These are phyloP conservation scores for Penicillium taxi DNA, from an alignment of 495 filamentous ascomycete genomes.

Conservation along the genomic window DNA sequence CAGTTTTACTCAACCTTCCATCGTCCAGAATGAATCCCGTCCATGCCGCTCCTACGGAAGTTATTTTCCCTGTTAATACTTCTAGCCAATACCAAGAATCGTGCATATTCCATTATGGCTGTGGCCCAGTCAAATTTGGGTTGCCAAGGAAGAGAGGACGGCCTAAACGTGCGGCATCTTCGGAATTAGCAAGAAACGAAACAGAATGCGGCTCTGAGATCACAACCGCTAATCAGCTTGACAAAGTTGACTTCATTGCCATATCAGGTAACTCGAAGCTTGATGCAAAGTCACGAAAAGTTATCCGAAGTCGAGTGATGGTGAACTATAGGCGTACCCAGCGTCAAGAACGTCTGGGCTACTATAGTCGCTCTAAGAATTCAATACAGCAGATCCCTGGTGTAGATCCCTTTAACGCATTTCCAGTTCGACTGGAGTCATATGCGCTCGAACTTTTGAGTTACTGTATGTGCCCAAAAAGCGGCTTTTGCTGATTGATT, in stretches of 20 bases:
- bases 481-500: no score
- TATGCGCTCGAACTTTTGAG: constrained; percentile 1
- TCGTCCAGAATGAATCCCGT: no score
- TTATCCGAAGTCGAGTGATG: constrained; percentile 2
- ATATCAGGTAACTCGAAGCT: no score
- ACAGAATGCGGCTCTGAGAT: no score
- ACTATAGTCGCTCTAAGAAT: background rate
- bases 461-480: constrained; percentile 5
- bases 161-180: no score
- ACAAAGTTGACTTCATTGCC: constrained; percentile 1
- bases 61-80: constrained; percentile 1
- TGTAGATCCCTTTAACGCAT: constrained; percentile 1
- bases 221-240: no score
- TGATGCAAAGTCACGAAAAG: background rate
- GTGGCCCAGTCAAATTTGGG: constrained; percentile 1
- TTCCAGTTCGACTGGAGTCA: constrained; percentile 1
- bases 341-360: background rate
- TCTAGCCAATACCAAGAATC: background rate
- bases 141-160: constrained; percentile 2
- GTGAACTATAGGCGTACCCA: background rate
- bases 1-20: no score
- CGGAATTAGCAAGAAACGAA: no score
- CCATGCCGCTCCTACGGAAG: constrained; percentile 1
- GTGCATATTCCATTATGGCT: constrained; percentile 1
- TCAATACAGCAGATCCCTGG: constrained; percentile 1